Base-by-base conservation (phyloP, 1,139 yeast species). In the Yamadazyma triangularis region DNA sequence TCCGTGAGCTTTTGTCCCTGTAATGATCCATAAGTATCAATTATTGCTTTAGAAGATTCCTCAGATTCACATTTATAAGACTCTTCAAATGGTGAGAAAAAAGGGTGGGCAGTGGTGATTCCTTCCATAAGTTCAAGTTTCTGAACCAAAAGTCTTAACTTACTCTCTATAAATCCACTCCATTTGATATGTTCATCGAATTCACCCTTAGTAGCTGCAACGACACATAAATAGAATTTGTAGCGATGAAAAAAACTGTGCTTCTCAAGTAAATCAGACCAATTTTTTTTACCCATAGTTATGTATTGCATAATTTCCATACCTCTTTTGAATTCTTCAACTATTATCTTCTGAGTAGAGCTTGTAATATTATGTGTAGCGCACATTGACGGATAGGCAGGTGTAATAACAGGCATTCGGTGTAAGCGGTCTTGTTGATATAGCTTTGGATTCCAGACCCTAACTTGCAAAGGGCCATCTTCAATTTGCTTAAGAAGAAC, bases 381-480 rank as follows among this genome's bases (percentile, higher is more conserved):
- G 59, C 99, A 91, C 98, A 91, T 91, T 1, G 97, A 88, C 0
- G 99, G 99, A 51, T 91, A 91, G 0, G 98, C 97, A 0, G 99
- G 99, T 0, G 99, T 91, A 33, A 91, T 91, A n/a, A 91, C 95
- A 0, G 99, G 99, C 98, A 91, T 93, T 44, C 79, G 69, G 57
- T 91, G 99, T 21, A 77, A 78, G 36, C 95, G 73, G 52, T 91
- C 99, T 44, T 77, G 85, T 2, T 89, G 79, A 50, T 91, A 91
- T 4, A 91, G 60, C 41, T 83, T 74, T 5, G 99, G 99, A 51
- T 91, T 91, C 99, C 99, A 91, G 4, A 91, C 95, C 39, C 95
- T 72, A 0, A 88, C 97, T 47, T 89, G 96, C 28, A 93, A 62
- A 0, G 98, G 97, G 0, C 98, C 98, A 58, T 89, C 97, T 51